A percentile compares a stretch with the other conserved stretches of the same genome.
Conservation (phyloP, 257 asterid genomes). For the Nicotiana undulata region DNA sequence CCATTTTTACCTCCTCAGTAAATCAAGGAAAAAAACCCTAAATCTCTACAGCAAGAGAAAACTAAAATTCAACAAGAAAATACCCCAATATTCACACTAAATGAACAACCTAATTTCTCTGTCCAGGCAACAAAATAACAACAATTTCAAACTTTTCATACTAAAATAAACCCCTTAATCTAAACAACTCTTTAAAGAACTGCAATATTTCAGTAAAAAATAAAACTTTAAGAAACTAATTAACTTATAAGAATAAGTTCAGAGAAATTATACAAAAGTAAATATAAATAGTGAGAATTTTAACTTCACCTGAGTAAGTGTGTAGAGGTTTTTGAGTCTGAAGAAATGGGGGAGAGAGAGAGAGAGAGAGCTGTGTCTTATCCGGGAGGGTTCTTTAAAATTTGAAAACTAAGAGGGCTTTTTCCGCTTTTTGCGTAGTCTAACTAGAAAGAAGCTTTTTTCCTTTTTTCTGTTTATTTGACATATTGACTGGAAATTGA, state of each 20-base stretch:
- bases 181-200: background rate
- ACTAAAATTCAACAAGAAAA: conserved; percentile 17
- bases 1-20: conserved; percentile 23
- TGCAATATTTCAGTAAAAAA: background rate
- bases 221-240: background rate
- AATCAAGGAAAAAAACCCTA: background rate
- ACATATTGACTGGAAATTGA: conserved; percentile 3
- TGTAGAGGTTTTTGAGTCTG: background rate
- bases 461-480: background rate
- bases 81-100: conserved; percentile 4
- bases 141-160: background rate
- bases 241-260: background rate
- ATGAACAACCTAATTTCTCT: conserved; percentile 13
- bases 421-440: background rate
- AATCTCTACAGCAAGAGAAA: background rate
- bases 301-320: background rate
- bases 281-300: background rate
- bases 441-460: background rate
- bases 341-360: conserved; percentile 12
- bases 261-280: background rate
- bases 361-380: conserved; percentile 6
- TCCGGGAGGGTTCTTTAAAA: conserved; percentile 25
- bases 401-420: conserved; percentile 34
- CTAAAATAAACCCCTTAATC: background rate
- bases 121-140: conserved; percentile 10